Evolutionary conservation across 2,329 filamentous ascomycete genomes (phyloP).

Genomic region (Neobulgaria alba): DNA sequence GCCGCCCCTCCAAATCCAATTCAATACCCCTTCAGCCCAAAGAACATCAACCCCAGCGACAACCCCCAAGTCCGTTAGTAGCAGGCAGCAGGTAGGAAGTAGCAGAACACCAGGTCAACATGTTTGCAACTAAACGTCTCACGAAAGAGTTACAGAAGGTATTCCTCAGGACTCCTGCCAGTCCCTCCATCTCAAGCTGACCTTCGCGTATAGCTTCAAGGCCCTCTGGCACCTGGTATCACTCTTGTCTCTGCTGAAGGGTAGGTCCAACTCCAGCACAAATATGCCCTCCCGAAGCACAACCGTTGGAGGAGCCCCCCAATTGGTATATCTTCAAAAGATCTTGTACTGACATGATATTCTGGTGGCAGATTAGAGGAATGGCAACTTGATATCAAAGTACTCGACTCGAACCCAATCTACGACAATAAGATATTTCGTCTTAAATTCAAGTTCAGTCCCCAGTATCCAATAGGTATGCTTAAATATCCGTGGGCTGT

Average conservation of each 20-base stretch:
- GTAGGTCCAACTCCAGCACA: neutral
- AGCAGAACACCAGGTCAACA: slow-evolving; percentile 30
- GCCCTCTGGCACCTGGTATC: slow-evolving; percentile 54
- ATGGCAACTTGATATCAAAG: slow-evolving; percentile 87
- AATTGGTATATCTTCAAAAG: too few species aligned
- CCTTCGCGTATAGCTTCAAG: slow-evolving; percentile 23
- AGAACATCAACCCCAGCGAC: too few species aligned
- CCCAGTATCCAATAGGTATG: slow-evolving; percentile 82
- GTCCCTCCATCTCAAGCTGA: neutral
- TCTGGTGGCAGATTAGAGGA: slow-evolving; percentile 49
- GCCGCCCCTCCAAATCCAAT: too few species aligned
- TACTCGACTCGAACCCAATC: slow-evolving; percentile 83
- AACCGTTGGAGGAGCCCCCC: too few species aligned
- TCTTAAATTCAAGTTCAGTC: slow-evolving; percentile 77
- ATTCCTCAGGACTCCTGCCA: slow-evolving; percentile 7
- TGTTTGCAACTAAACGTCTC: slow-evolving; percentile 47
- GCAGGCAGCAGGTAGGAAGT: too few species aligned
- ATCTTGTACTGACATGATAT: neutral
- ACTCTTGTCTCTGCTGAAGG: slow-evolving; percentile 71
- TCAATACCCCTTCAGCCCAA: too few species aligned
- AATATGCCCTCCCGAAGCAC: neutral
- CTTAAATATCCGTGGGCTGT: slow-evolving; percentile 6
- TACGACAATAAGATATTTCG: slow-evolving; percentile 75
- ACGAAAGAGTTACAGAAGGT: slow-evolving; percentile 53
- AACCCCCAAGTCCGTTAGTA: too few species aligned